Evolutionary conservation across 306 rosid genomes (phyloP).

Genomic region (Vigna nakashimae): DNA sequence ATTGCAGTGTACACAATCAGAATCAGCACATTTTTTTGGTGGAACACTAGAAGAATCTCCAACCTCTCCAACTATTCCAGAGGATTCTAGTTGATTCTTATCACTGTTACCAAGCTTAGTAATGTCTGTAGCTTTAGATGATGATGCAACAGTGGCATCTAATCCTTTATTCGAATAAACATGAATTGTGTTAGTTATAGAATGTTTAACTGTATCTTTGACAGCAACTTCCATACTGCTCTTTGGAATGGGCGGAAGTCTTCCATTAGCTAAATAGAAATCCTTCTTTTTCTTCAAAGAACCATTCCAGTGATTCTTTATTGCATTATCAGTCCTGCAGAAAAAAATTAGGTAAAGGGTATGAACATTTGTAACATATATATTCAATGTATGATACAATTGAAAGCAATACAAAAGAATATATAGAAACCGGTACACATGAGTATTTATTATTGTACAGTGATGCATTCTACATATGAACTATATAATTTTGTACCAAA

Average conservation of each 20-base stretch:
- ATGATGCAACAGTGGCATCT: conserved; percentile 63
- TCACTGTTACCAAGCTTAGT: conserved; percentile 57
- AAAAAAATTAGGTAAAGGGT: not conserved
- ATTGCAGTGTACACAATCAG: conserved; percentile 57
- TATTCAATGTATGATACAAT: not conserved
- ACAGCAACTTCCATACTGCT: conserved; percentile 56
- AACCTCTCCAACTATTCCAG: conserved; percentile 57
- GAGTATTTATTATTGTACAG: not conserved
- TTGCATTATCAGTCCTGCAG: conserved; percentile 95
- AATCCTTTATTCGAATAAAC: conserved; percentile 59
- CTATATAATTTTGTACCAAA: too few species aligned
- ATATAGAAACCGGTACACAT: not conserved
- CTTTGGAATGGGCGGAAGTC: conserved; percentile 73
- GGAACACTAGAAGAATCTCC: conserved; percentile 62
- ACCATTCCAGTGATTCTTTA: conserved; percentile 99
- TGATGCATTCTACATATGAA: too few species aligned
- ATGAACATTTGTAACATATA: not conserved
- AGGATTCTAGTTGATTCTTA: conserved; percentile 67
- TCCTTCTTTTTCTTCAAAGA: conserved; percentile 93
- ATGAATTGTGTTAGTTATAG: conserved; percentile 48
- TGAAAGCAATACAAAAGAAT: conserved; percentile 23
- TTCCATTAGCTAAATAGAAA: conserved; percentile 81
- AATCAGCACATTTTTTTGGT: conserved; percentile 64
- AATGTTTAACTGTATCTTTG: conserved; percentile 57
- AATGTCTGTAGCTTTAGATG: conserved; percentile 62